Conservation (phyloP, 1,284 basidiomycete genomes). For the Ceratorhiza oryzae-sativae region DNA sequence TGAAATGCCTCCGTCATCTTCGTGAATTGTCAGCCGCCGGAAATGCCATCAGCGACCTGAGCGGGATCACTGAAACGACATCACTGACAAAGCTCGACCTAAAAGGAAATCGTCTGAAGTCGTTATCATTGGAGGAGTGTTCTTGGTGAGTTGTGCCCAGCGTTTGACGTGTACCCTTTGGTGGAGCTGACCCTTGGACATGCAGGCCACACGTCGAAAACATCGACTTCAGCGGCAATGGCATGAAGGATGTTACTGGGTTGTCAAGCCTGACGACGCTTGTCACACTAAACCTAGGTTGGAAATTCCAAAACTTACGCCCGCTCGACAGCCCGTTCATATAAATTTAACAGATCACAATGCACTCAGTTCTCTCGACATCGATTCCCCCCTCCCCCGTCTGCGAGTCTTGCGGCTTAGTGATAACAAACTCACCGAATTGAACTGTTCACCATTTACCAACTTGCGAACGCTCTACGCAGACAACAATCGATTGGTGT, state of each 20-base stretch:
- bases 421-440: slow-evolving; percentile 74
- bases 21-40: slow-evolving; percentile 88
- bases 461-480: slow-evolving; percentile 90
- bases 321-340: slow-evolving; percentile 51
- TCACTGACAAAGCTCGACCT: slow-evolving; percentile 84
- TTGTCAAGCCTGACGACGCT: slow-evolving; percentile 34
- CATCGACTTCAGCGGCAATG: slow-evolving; percentile 34
- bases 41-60: slow-evolving; percentile 79
- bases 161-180: slow-evolving; percentile 17
- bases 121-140: slow-evolving; percentile 66
- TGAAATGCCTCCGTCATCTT: slow-evolving; percentile 84
- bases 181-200: slow-evolving; percentile 51
- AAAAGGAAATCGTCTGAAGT: slow-evolving; percentile 74
- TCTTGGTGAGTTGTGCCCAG: slow-evolving; percentile 68
- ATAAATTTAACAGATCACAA: slow-evolving; percentile 31
- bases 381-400: slow-evolving; percentile 64
- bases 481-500: slow-evolving; percentile 82
- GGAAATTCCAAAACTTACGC: not conserved
- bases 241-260: slow-evolving; percentile 22
- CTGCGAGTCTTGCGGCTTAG: slow-evolving; percentile 87
- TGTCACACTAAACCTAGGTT: slow-evolving; percentile 40
- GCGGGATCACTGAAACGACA: slow-evolving; percentile 80
- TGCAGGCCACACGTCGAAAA: slow-evolving; percentile 27
- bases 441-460: slow-evolving; percentile 73
- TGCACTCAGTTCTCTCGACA: slow-evolving; percentile 46